Base-by-base conservation (phyloP, 225 moss, liverwort and hornwort species). In the Pseudoscleropodium purum region DNA sequence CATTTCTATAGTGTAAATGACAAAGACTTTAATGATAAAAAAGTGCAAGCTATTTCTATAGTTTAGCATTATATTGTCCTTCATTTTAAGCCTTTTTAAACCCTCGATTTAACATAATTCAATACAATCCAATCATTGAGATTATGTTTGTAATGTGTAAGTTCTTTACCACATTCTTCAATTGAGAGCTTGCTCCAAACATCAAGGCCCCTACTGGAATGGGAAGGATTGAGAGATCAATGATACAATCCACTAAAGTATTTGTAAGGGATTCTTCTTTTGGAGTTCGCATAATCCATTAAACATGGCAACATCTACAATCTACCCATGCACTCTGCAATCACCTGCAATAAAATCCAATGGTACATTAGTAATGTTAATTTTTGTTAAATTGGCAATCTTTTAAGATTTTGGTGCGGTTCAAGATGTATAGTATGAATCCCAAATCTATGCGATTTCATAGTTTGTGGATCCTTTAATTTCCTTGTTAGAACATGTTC, bases 281-380 rank as follows among this genome's bases (percentile, higher is more conserved):
- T 57, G 92, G 92, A 87, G 95, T 92, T 43, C 99, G 92, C 90
- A 99, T 81, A 17, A 99, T 97, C 95, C 99, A 86, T 99, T 99
- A 89, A 99, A 97, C 93, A 99, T 95, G 36, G 99, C 99, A 1
- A 99, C 95, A 45, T 97, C 99, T 45, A n/a, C n/a, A 99, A 30
- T 89, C 97, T 96, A 67, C 95, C 95, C 43, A 95, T 95, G 39
- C 97, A 96, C 47, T 97, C 97, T 85, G 95, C 95, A 79, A 99
- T 95, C 79, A 97, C 95, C 99, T 97, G 85, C 82, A 86, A 51
- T 34, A 26, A 47, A 63, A 79, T 21, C 79, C 4, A 79, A 1
- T 31, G 72, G 13, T 31, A 41, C 5, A 43, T 57, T 27, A 27
- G 3, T n/a, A 16, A 4, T 1, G 1, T 25, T 10, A 56, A 56